These are phyloP conservation scores for Leccinum sublutescens DNA, from an alignment of 768 basidiomycete genomes.

Conservation along the genomic window DNA sequence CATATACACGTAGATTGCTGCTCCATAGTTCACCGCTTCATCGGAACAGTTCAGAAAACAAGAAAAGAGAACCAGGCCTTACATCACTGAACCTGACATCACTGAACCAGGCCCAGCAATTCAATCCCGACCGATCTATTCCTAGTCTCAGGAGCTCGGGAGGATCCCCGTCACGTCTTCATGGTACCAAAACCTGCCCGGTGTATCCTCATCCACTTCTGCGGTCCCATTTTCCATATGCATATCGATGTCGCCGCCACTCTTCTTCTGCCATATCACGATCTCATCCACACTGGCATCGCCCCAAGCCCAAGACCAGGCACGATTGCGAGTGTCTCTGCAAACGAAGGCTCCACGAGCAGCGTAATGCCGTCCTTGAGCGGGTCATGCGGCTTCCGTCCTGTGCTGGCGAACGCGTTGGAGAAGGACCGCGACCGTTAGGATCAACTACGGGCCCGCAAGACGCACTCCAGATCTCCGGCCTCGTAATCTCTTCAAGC, in stretches of 20 bases:
- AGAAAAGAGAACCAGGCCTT: neutral
- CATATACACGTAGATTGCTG: too few relatives aligned
- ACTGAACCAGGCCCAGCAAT: neutral
- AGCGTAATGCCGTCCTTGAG: conserved; percentile 58
- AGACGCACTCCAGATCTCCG: conserved; percentile 36
- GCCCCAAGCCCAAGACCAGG: conserved; percentile 62
- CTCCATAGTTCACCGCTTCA: too few relatives aligned
- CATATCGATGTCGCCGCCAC: conserved; percentile 1
- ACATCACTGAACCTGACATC: too few relatives aligned
- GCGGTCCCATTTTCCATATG: neutral
- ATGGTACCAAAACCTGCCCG: conserved; percentile 53
- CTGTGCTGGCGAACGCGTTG: conserved; percentile 3
- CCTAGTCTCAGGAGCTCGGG: conserved; percentile 42
- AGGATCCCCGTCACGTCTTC: conserved; percentile 52
- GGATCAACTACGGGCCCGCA: conserved; percentile 36
- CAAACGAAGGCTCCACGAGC: conserved; percentile 46
- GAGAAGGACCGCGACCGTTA: conserved; percentile 2
- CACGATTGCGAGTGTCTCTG: conserved; percentile 37
- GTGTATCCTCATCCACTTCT: conserved; percentile 1
- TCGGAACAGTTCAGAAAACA: neutral
- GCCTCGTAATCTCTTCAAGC: conserved; percentile 41
- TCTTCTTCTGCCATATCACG: conserved; percentile 34
- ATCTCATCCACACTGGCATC: conserved; percentile 62
- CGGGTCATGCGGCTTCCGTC: conserved; percentile 44
- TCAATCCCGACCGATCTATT: neutral